These are phyloP conservation scores for Sarocladium brachiariae DNA, from an alignment of 2,329 filamentous ascomycete genomes.

Conservation along the genomic window DNA sequence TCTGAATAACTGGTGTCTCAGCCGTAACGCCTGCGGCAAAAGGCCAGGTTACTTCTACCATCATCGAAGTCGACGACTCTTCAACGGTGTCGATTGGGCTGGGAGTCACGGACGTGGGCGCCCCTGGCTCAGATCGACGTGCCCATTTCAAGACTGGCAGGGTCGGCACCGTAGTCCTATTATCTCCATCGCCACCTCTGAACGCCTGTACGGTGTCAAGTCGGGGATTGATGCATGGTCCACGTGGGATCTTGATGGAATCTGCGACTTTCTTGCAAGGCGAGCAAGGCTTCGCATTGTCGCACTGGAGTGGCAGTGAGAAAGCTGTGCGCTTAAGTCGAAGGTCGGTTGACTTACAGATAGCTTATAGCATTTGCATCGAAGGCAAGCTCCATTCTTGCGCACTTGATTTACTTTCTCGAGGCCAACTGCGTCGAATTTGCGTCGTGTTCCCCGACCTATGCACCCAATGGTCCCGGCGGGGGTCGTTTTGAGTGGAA, in stretches of 20 bases:
- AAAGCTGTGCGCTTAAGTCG: neutral
- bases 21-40: neutral
- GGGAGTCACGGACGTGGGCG: too few species aligned
- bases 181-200: slow-evolving; percentile 1
- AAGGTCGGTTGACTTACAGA: neutral
- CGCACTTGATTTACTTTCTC: neutral
- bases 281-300: neutral
- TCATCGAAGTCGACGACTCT: neutral
- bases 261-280: neutral
- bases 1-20: neutral
- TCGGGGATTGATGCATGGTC: neutral
- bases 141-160: neutral
- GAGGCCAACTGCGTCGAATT: neutral
- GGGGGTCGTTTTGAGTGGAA: neutral
- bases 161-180: neutral
- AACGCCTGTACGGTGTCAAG: slow-evolving; percentile 1
- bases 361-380: neutral
- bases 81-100: too few species aligned
- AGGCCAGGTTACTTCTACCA: neutral
- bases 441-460: neutral
- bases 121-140: too few species aligned
- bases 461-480: neutral
- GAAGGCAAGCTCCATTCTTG: neutral
- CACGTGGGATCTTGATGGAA: neutral
- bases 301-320: neutral